These are phyloP conservation scores for Wickerhamomyces hampshirensis DNA, from an alignment of 805 yeast species.

Conservation along the genomic window DNA sequence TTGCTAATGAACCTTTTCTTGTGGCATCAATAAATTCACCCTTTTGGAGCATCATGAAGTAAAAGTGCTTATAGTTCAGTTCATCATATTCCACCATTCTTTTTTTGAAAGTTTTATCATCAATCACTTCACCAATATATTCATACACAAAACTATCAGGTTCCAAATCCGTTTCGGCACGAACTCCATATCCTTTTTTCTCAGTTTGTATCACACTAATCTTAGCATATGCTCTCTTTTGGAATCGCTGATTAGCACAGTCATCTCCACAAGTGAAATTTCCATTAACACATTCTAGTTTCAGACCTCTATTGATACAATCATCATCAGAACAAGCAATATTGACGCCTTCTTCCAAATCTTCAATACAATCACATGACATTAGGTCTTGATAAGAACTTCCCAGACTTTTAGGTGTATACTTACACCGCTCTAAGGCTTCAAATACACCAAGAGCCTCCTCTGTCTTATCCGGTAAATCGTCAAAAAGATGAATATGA, in stretches of 20 bases:
- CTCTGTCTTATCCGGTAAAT: constrained; percentile 52
- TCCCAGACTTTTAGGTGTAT: constrained; percentile 59
- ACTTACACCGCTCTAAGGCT: constrained; percentile 54
- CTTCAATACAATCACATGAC: constrained; percentile 84
- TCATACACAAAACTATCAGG: constrained; percentile 79
- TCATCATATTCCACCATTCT: constrained; percentile 73
- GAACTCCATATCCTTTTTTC: constrained; percentile 83
- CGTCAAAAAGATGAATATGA: constrained; percentile 21
- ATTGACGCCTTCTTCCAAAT: constrained; percentile 39
- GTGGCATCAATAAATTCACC: constrained; percentile 96
- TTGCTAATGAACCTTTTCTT: constrained; percentile 76
- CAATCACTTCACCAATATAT: constrained; percentile 91
- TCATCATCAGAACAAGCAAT: constrained; percentile 82
- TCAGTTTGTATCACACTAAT: constrained; percentile 84
- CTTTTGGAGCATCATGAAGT: constrained; percentile 92
- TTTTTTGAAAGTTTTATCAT: constrained; percentile 65
- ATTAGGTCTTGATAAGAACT: constrained; percentile 68
- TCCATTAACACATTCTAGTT: constrained; percentile 82
- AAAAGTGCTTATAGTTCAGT: constrained; percentile 71
- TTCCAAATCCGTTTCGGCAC: constrained; percentile 56
- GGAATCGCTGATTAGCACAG: constrained; percentile 89
- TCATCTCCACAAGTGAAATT: constrained; percentile 65
- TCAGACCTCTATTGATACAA: constrained; percentile 89
- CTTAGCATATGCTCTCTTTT: constrained; percentile 62
- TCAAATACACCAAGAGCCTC: constrained; percentile 64